These are phyloP conservation scores for Hemisphaericaspora nanyangensis DNA, from an alignment of 805 yeast species.

Conservation along the genomic window DNA sequence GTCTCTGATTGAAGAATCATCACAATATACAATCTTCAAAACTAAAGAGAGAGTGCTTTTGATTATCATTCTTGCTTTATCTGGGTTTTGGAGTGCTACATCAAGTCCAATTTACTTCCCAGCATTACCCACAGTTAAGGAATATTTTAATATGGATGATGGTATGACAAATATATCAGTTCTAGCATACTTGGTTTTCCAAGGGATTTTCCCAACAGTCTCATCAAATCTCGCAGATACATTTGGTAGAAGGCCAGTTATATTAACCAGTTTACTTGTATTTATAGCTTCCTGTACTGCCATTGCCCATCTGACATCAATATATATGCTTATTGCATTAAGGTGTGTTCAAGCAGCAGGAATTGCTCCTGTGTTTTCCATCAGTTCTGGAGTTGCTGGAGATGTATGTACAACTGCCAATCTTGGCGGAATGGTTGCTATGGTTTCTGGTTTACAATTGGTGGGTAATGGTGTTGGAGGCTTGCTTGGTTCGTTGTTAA, in stretches of 20 bases:
- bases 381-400: slow-evolving; percentile 67
- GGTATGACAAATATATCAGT: slow-evolving; percentile 66
- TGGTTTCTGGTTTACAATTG: slow-evolving; percentile 59
- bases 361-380: slow-evolving; percentile 70
- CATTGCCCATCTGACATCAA: slow-evolving; percentile 54
- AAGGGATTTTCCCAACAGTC: slow-evolving; percentile 72
- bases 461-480: slow-evolving; percentile 80
- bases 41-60: slow-evolving; percentile 38
- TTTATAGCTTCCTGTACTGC: slow-evolving; percentile 65
- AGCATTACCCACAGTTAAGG: slow-evolving; percentile 56
- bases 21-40: slow-evolving; percentile 44
- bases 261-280: slow-evolving; percentile 49
- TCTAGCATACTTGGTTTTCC: slow-evolving; percentile 71
- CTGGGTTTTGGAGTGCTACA: slow-evolving; percentile 65
- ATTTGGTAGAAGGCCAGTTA: slow-evolving; percentile 68
- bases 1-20: not conserved
- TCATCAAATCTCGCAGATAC: slow-evolving; percentile 67
- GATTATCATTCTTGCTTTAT: slow-evolving; percentile 36
- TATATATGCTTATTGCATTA: slow-evolving; percentile 59
- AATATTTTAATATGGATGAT: slow-evolving; percentile 50
- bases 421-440: slow-evolving; percentile 70
- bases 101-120: slow-evolving; percentile 82
- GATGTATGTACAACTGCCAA: slow-evolving; percentile 63
- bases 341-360: slow-evolving; percentile 78
- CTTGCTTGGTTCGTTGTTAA: slow-evolving; percentile 51